Conservation (phyloP, 2,329 filamentous ascomycete genomes). For the Didymella segeticola region DNA sequence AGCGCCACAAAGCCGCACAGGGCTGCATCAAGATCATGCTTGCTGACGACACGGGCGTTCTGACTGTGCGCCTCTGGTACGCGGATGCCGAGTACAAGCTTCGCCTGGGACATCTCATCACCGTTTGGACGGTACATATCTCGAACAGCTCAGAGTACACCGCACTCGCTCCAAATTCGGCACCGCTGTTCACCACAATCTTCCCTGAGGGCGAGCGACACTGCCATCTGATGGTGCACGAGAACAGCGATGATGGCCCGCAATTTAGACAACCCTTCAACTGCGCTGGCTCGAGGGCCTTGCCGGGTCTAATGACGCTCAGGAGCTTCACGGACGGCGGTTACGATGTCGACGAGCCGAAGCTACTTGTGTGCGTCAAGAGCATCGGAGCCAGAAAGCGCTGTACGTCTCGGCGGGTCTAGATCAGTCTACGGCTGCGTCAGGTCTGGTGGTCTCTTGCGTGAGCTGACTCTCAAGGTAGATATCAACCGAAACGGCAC, state of each 20-base stretch:
- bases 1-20: slow-evolving; percentile 54
- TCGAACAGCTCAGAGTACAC: slow-evolving; percentile 54
- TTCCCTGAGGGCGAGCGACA: slow-evolving; percentile 63
- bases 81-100: slow-evolving; percentile 51
- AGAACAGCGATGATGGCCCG: slow-evolving; percentile 53
- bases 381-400: slow-evolving; percentile 61
- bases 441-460: background rate
- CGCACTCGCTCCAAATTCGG: slow-evolving; percentile 51
- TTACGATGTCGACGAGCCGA: slow-evolving; percentile 59
- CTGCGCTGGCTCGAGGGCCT: slow-evolving; percentile 43
- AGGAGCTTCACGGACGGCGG: slow-evolving; percentile 62
- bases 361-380: slow-evolving; percentile 65
- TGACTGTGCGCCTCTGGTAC: slow-evolving; percentile 64
- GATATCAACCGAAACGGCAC: slow-evolving; percentile 58
- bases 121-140: slow-evolving; percentile 64
- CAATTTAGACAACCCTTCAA: slow-evolving; percentile 58
- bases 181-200: slow-evolving; percentile 61
- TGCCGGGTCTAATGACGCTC: slow-evolving; percentile 63
- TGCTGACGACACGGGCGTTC: slow-evolving; percentile 62
- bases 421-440: too few relatives aligned
- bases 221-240: slow-evolving; percentile 62
- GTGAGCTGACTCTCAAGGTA: slow-evolving; percentile 5
- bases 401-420: slow-evolving; percentile 37
- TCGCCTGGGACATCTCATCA: slow-evolving; percentile 61
- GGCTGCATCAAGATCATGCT: slow-evolving; percentile 62